Evolutionary conservation across 1,284 basidiomycete genomes (phyloP).

Genomic region (Fistulinella cinereoalba): DNA sequence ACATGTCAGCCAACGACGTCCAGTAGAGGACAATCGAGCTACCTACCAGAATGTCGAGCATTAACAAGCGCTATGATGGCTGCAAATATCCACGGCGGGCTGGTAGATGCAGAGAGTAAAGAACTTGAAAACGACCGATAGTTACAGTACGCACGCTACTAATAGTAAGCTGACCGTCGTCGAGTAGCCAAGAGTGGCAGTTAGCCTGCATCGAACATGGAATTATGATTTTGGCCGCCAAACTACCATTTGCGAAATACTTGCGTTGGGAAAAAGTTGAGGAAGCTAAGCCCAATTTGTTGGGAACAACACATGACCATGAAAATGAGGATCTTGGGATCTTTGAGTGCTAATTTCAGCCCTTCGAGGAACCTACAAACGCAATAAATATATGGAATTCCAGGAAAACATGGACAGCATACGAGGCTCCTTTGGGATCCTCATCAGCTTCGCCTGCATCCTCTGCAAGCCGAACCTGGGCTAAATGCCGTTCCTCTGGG

Average conservation of each 20-base stretch:
- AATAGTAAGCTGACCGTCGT: conserved; percentile 62
- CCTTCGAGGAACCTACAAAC: conserved; percentile 47
- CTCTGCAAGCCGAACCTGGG: conserved; percentile 69
- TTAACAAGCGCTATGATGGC: conserved; percentile 54
- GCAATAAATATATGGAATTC: not conserved
- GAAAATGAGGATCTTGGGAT: conserved; percentile 62
- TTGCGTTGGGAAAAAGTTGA: conserved; percentile 73
- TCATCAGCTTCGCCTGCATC: conserved; percentile 73
- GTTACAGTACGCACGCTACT: conserved; percentile 49
- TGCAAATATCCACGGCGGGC: conserved; percentile 65
- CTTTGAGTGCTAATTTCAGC: conserved; percentile 59
- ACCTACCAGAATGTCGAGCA: conserved; percentile 66
- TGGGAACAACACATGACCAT: conserved; percentile 53
- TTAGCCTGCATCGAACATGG: conserved; percentile 43
- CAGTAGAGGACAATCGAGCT: too few species aligned
- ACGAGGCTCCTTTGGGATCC: conserved; percentile 57
- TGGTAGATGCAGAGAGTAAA: conserved; percentile 22
- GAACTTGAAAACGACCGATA: conserved; percentile 10
- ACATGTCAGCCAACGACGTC: not conserved
- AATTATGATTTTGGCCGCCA: too few species aligned
- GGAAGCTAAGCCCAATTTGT: conserved; percentile 65
- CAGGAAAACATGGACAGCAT: conserved; percentile 20
- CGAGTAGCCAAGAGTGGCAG: conserved; percentile 63
- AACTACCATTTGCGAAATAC: conserved; percentile 13
- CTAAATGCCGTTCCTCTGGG: conserved; percentile 58